These are phyloP conservation scores for Ilyonectria mors-panacis DNA, from an alignment of 2,329 filamentous ascomycete genomes.

Conservation along the genomic window DNA sequence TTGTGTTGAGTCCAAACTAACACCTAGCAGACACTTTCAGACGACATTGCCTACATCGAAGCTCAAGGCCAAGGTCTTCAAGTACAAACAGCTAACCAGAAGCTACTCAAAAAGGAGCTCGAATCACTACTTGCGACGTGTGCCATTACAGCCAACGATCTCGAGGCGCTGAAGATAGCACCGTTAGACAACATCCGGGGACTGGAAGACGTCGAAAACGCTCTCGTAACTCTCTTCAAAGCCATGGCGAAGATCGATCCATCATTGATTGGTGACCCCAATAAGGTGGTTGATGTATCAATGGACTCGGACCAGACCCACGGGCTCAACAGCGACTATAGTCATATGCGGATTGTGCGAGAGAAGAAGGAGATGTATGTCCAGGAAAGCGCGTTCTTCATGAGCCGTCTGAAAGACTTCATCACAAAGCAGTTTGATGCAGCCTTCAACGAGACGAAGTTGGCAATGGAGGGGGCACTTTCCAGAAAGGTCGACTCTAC, in stretches of 20 bases:
- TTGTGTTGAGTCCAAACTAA: constrained; percentile 31
- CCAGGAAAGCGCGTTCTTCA: constrained; percentile 81
- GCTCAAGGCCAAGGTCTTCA: constrained; percentile 97
- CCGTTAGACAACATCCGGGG: constrained; percentile 80
- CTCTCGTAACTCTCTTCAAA: constrained; percentile 87
- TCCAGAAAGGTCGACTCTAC: constrained; percentile 78
- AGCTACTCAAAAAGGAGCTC: constrained; percentile 90
- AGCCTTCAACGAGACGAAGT: constrained; percentile 79
- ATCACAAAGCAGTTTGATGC: constrained; percentile 86
- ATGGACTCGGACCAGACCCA: constrained; percentile 59
- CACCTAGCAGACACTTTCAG: constrained; percentile 81
- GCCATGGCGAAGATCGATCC: constrained; percentile 96
- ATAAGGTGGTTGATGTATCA: constrained; percentile 61
- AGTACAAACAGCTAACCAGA: constrained; percentile 97
- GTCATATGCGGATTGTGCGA: constrained; percentile 92
- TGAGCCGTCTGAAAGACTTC: constrained; percentile 84
- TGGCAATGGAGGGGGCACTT: constrained; percentile 72
- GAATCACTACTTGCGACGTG: constrained; percentile 92
- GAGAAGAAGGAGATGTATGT: constrained; percentile 95
- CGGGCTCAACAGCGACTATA: constrained; percentile 80
- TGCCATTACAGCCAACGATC: constrained; percentile 82
- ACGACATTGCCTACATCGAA: constrained; percentile 97
- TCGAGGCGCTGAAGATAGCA: constrained; percentile 80
- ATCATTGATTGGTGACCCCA: constrained; percentile 72
- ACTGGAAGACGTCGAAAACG: constrained; percentile 82